phyloP scores from a whole-genome alignment of 2,329 filamentous ascomycete genomes.

The Cladosporium sp. region DNA sequence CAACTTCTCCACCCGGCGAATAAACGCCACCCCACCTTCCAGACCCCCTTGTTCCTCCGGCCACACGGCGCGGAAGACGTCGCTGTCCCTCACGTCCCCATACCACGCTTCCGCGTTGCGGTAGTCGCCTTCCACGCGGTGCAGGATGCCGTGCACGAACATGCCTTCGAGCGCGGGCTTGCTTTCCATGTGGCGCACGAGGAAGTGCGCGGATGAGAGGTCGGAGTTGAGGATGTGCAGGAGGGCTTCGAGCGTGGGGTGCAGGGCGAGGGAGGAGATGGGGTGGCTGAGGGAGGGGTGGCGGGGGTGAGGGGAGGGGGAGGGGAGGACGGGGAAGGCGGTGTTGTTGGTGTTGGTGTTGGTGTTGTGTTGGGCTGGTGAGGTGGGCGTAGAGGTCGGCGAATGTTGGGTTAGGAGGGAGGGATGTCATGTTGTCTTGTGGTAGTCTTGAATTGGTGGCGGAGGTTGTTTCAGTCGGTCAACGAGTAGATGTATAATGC shows the following conservation, averaged over 20 bases:
- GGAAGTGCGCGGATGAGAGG: conserved; percentile 48
- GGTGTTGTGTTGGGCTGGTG: conserved; percentile 15
- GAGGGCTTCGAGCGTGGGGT: conserved; percentile 47
- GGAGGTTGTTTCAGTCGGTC: too few relatives aligned
- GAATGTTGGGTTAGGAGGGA: conserved; percentile 22
- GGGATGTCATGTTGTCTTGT: neutral
- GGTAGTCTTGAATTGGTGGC: too few relatives aligned
- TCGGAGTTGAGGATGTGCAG: conserved; percentile 51
- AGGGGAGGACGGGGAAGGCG: conserved; percentile 22
- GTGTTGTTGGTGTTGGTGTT: neutral
- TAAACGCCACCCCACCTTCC: conserved; percentile 27
- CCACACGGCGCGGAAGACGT: conserved; percentile 35
- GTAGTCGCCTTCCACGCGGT: conserved; percentile 49
- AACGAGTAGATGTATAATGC: too few relatives aligned
- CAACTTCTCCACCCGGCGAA: conserved; percentile 37
- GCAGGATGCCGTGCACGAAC: conserved; percentile 49
- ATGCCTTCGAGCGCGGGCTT: conserved; percentile 48
- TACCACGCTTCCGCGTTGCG: conserved; percentile 49
- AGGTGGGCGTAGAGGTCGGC: conserved; percentile 27
- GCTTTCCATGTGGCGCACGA: conserved; percentile 50
- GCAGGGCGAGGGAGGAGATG: conserved; percentile 32
- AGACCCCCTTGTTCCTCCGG: conserved; percentile 23
- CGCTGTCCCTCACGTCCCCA: conserved; percentile 38
- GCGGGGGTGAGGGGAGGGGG: conserved; percentile 26
- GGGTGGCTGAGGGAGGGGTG: conserved; percentile 22